These are phyloP conservation scores for Volvox africanus DNA, from an alignment of 139 green algal species.

Conservation along the genomic window DNA sequence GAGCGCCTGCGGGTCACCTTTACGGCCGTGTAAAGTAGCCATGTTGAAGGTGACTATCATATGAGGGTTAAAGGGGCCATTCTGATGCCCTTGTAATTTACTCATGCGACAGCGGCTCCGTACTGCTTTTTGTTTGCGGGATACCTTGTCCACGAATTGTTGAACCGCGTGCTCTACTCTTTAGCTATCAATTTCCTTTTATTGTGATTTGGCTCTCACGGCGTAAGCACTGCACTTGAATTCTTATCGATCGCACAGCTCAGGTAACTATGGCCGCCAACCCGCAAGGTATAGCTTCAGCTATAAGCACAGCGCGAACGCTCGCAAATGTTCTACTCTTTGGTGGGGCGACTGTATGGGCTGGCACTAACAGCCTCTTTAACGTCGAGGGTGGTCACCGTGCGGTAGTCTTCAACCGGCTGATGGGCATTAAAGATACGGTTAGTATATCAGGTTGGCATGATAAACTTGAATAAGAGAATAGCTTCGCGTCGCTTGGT, in stretches of 20 bases:
- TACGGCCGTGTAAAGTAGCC: slow-evolving; percentile 56
- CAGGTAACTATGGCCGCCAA: neutral
- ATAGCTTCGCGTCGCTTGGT: neutral
- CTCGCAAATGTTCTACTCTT: slow-evolving; percentile 46
- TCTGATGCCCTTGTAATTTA: neutral
- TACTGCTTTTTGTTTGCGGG: neutral
- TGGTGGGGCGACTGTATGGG: slow-evolving; percentile 75
- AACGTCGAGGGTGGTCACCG: slow-evolving; percentile 99
- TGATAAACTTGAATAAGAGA: neutral
- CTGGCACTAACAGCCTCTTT: slow-evolving; percentile 90
- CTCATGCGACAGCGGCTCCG: neutral
- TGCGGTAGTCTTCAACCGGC: slow-evolving; percentile 98
- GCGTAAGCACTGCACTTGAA: neutral
- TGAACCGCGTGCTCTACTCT: neutral
- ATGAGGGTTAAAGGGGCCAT: neutral
- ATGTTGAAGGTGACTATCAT: neutral
- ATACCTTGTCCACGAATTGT: neutral
- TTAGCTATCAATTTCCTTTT: neutral
- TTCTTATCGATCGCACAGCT: neutral
- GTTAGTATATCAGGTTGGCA: slow-evolving; percentile 51
- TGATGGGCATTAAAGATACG: slow-evolving; percentile 94
- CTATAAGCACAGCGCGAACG: slow-evolving; percentile 6
- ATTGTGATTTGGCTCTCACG: neutral
- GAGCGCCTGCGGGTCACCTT: slow-evolving; percentile 73
- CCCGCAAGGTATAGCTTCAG: slow-evolving; percentile 3